Conservation (phyloP, 768 basidiomycete genomes). For the Tephrocybe rancida region DNA sequence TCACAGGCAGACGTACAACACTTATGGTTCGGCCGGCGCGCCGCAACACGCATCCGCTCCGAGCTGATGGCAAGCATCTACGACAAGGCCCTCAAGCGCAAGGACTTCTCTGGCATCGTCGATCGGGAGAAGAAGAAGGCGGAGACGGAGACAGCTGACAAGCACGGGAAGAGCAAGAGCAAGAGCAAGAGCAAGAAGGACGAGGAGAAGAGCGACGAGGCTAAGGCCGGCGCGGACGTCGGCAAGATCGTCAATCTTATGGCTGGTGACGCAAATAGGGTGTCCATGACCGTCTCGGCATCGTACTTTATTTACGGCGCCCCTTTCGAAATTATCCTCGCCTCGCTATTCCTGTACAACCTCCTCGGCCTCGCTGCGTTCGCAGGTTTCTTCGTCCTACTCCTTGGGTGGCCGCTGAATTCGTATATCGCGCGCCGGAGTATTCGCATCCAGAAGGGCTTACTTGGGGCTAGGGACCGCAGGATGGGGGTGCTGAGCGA, state of each 20-base stretch:
- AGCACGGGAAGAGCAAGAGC: not conserved
- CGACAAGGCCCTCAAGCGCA: slow-evolving; percentile 83
- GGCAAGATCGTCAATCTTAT: slow-evolving; percentile 92
- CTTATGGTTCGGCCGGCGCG: slow-evolving; percentile 83
- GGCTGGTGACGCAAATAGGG: slow-evolving; percentile 74
- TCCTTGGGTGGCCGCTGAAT: slow-evolving; percentile 74
- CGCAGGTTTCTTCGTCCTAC: slow-evolving; percentile 69
- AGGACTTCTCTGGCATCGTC: slow-evolving; percentile 80
- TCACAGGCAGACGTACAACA: slow-evolving; percentile 73
- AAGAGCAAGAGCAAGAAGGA: slow-evolving; percentile 24
- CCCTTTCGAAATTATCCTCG: slow-evolving; percentile 80
- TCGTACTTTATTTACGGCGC: slow-evolving; percentile 73
- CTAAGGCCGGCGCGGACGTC: slow-evolving; percentile 78
- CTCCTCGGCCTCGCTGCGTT: slow-evolving; percentile 74
- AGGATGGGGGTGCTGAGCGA: slow-evolving; percentile 81
- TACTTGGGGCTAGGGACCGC: slow-evolving; percentile 66
- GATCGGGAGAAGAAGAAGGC: slow-evolving; percentile 52
- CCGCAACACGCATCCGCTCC: slow-evolving; percentile 65
- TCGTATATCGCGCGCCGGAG: slow-evolving; percentile 62
- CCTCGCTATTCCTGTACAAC: slow-evolving; percentile 73
- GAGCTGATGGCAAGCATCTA: slow-evolving; percentile 89
- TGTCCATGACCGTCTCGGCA: slow-evolving; percentile 54
- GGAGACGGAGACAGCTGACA: slow-evolving; percentile 36
- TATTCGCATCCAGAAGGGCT: slow-evolving; percentile 61
- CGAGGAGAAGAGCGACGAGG: slow-evolving; percentile 47